Percentiles rank a stretch among this genome's conserved stretches.
Evolutionary conservation across 2,329 filamentous ascomycete species (phyloP).

Genomic region (Cladophialophora chaetospira): DNA sequence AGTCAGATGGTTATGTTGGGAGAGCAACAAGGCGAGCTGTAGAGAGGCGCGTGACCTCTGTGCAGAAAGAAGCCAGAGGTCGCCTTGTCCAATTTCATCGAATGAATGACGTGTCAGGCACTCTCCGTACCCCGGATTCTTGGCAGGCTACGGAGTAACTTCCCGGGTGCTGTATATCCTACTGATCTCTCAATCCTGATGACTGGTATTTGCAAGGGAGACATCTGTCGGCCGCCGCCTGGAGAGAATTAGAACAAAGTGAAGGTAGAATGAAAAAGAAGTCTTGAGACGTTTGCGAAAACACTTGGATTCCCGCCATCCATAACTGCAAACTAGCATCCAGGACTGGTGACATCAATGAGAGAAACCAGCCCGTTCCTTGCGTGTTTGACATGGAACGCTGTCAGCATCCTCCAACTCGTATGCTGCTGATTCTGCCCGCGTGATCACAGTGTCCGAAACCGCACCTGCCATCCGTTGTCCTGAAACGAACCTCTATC

Average conservation of each 20-base stretch:
- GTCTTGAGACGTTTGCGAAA: no score
- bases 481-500: constrained; percentile 28
- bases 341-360: constrained; percentile 10
- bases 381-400: neutral
- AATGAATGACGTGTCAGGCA: neutral
- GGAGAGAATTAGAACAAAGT: no score
- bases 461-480: constrained; percentile 13
- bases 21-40: neutral
- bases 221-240: no score
- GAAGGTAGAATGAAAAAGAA: neutral
- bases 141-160: neutral
- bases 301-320: neutral
- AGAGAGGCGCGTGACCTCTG: constrained; percentile 3
- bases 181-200: neutral
- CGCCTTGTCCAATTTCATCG: neutral
- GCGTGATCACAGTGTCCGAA: neutral
- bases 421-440: constrained; percentile 1
- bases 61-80: neutral
- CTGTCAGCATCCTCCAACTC: neutral
- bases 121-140: constrained; percentile 6
- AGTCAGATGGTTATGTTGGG: neutral
- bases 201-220: no score
- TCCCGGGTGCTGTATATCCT: neutral
- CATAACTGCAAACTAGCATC: constrained; percentile 10
- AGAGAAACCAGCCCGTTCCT: constrained; percentile 15